Evolutionary conservation across 2,329 filamentous ascomycete species (phyloP).

Genomic region (Apiospora sp.): DNA sequence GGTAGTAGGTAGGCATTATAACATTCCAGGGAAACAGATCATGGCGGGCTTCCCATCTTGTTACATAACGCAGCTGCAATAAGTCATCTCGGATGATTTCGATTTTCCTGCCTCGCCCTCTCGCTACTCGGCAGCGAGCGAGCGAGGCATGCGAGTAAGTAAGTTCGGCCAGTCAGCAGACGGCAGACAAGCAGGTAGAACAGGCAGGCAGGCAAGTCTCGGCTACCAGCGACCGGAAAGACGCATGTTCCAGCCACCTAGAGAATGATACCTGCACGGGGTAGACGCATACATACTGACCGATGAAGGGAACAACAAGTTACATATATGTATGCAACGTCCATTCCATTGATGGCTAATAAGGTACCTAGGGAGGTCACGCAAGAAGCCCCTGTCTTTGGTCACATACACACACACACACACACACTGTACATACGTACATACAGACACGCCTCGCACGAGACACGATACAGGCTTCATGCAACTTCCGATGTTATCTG

Average conservation of each 20-base stretch:
- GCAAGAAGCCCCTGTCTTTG: constrained; percentile 6
- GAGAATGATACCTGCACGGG: background rate
- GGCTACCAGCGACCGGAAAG: constrained; percentile 10
- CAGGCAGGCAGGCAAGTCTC: background rate
- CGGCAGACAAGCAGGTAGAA: background rate
- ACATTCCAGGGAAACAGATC: too few relatives aligned
- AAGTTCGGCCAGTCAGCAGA: background rate
- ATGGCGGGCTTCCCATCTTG: background rate
- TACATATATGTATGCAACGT: background rate
- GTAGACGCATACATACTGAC: background rate
- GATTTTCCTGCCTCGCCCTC: background rate
- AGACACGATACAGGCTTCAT: constrained; percentile 17
- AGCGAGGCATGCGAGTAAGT: background rate
- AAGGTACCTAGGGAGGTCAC: background rate
- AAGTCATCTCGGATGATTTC: background rate
- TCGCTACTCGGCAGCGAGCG: background rate
- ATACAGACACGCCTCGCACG: background rate
- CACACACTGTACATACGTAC: background rate
- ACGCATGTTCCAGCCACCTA: constrained; percentile 8
- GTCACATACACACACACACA: background rate
- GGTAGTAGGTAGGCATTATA: too few relatives aligned
- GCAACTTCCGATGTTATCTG: constrained; percentile 20
- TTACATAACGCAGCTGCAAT: background rate
- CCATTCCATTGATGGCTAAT: background rate
- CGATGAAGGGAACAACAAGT: background rate